Evolutionary conservation across 805 yeast genomes (phyloP), one percentile per base, ranked within the genome.

Genomic region (Groenewaldozyma tartarivorans): DNA sequence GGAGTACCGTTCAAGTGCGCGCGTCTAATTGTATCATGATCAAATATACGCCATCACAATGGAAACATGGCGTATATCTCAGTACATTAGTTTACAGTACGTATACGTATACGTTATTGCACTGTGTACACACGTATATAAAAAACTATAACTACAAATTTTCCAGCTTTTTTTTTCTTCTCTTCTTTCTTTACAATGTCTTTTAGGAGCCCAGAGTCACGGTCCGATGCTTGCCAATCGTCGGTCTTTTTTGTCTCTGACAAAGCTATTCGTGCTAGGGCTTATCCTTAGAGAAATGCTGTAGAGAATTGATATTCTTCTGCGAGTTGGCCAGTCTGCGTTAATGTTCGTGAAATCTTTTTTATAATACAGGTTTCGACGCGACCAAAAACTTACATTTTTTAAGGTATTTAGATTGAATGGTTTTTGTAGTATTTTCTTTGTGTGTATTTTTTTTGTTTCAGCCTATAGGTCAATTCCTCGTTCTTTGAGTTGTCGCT

Each of bases 401-500:
- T 36, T 17, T 32, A 26, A n/a, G 11, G 11, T 11, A n/a, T 26
- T 20, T 6, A 29, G 5, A 16, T 16, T 9, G n/a, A 33, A 32
- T 9, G 15, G 34, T 19, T 21, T 35, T 42, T n/a, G 43, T 30
- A 26, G 33, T 36, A n/a, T 26, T 20, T 7, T 36, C 20, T 20
- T 15, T 15, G 11, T 32, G 21, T 36, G 7, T 18, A 9, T 29
- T 36, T 20, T n/a, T 21, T 31, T 16, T 77, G 81, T 46, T 65
- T 52, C 13, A 24, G 29, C 29, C 13, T 9, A 7, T 24, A 13
- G 29, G 7, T 24, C 11, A 24, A 24, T 9, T 43, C 63, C 60
- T 41, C 92, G 60, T 53, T 84, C 90, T 45, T 75, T 69, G 39
- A 83, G 64, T 58, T 85, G 84, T 45, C 77, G 56, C 48, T 69